Base-by-base conservation (phyloP, 495 filamentous ascomycete genomes). In the Friedmanniomyces simplex region DNA sequence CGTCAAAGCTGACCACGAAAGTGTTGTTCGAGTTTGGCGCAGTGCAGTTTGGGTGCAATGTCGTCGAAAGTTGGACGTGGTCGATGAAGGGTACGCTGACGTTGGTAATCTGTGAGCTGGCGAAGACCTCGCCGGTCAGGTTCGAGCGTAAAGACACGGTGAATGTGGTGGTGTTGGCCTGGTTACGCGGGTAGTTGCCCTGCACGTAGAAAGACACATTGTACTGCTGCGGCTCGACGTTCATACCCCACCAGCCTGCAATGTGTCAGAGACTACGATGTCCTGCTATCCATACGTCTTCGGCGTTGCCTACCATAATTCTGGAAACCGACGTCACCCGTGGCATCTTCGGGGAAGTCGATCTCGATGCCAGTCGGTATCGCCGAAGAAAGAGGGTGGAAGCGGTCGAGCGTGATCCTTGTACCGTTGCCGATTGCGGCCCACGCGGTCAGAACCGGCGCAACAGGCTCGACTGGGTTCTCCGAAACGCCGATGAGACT, bases 41-140 rank as follows among this genome's bases (percentile, higher is more conserved):
- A 26, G 51, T 43, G 39, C 14, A 5, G 14, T 43, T 43, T 5
- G 39, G 39, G 39, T 50, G 46, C 18, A 43, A 20, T 5, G 39
- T 43, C 14, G 39, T 43, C 4, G 14, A n/a, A 13, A 43, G 14
- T n/a, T n/a, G 18, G 39, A 20, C 18, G 18, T 5, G 14, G 39
- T 43, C 39, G 39, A 43, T 43, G 39, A 43, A 43, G 14, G 39
- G 18, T 5, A 43, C 26, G 55, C 63, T 54, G 37, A 58, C 55
- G 39, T 43, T 43, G 39, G 13, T 16, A 3, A 43, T 20, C 18
- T 70, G 63, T 2, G 66, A 67, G 7, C 54, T 67, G 3, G 66
- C 79, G 62, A 75, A 76, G 13, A 71, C 68, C 54, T 78, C 72
- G 36, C 72, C 70, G 5, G 73, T 79, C 25, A 76, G 51, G 22